Base-by-base conservation (phyloP, 345 rosid species). In the Arabis alpina region DNA sequence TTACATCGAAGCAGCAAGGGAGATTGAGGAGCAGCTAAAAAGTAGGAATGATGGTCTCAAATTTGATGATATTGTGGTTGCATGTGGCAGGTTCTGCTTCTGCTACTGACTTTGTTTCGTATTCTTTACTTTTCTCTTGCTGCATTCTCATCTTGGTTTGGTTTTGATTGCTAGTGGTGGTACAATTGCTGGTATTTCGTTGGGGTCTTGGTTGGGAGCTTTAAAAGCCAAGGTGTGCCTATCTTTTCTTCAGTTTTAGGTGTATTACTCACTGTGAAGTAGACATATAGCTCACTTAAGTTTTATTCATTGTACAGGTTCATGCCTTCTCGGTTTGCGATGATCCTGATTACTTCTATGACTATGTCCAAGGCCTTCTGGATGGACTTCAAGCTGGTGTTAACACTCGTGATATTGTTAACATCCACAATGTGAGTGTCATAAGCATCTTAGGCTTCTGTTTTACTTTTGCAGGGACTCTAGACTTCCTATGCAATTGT, bases 281-380 rank as follows among this genome's bases (percentile, higher is more conserved):
- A 25, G 54, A 37, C 27, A 54, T 59, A 70, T 55, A 39, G 36
- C 55, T 48, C 27, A 30, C 50, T 59, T 71, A n/a, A 64, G 13
- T 59, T 61, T 57, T 42, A 19, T 56, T 67, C 64, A 16, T 45
- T 41, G 16, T 72, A 14, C 83, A 93, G 98, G 96, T 93, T 69
- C 97, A 91, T 89, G 97, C 97, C 32, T 93, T 87, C 68, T 82
- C 86, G 55, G 97, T 93, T 42, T 93, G 96, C 61, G 96, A 93
- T 71, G 89, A 89, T 72, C 98, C 96, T 62, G 90, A 86, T 82
- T 91, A 91, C 87, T 89, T 91, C 80, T 82, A 89, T 34, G 70
- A 85, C 85, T 93, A 73, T 75, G 93, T 83, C 68, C 97, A 93
- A 93, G 87, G 74, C 72, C 90, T 91, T 60, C 69, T 83, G 12